Evolutionary conservation across 345 rosid species (phyloP).

Genomic region (Sapria himalayana): DNA sequence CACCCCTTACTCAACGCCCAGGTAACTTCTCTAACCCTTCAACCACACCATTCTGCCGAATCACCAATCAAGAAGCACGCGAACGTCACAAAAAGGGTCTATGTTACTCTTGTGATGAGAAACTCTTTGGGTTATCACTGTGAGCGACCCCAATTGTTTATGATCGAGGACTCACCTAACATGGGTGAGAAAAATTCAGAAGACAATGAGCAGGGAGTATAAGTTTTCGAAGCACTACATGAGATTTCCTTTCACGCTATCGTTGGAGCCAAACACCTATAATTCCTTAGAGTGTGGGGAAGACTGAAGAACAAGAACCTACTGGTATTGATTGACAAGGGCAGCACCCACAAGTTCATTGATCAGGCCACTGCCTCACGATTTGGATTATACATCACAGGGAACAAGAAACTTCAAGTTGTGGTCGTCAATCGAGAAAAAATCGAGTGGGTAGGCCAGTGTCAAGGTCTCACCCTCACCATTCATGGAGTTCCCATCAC

Average conservation of each 20-base stretch:
- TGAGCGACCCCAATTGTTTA: not conserved
- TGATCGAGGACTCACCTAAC: not conserved
- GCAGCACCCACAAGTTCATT: not conserved
- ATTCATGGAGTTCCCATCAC: not conserved
- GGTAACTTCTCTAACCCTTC: not conserved
- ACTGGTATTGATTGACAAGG: not conserved
- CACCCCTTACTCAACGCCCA: not conserved
- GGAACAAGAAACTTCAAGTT: not conserved
- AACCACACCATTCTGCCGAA: not conserved
- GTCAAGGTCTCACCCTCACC: not conserved
- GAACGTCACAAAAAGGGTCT: not conserved
- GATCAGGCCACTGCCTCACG: not conserved
- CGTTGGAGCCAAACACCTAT: not conserved
- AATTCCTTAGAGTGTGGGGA: not conserved
- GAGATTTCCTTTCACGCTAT: not conserved
- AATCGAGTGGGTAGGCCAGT: not conserved
- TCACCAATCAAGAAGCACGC: not conserved
- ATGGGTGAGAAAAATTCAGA: not conserved
- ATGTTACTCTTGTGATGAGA: not conserved
- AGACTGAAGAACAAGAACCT: not conserved
- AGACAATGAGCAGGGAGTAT: not conserved
- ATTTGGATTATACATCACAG: not conserved
- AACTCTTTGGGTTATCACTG: no score
- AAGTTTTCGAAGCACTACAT: not conserved
- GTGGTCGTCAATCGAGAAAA: not conserved